Evolutionary conservation across 108 stramenopile genomes (phyloP), one percentile per base, ranked within the genome.

Genomic region (Seminavis robusta): DNA sequence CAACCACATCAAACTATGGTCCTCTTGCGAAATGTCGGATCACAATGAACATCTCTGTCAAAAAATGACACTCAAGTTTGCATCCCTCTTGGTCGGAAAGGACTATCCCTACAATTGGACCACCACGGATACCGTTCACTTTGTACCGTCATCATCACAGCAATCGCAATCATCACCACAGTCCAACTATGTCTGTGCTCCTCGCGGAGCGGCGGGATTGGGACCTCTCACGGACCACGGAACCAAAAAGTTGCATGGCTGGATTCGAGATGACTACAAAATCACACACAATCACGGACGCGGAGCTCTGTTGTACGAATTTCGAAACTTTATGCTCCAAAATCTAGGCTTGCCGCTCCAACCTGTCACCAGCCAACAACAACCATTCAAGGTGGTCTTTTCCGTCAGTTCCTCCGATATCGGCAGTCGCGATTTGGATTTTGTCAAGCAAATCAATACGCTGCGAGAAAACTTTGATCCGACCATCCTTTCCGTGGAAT

Each of bases 201-300:
- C 23, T 3, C 41, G 63, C 33, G 71, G 71, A 1, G 43, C 73
- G 1, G 74, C 71, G 6, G 80, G 80, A 1, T 60, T 81, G 20
- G 80, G 75, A 6, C 29, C 71, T 0, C 43, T 81, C 37, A 76
- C 75, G 7, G 80, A 81, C 47, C 80, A 81, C 50, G 80, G 80
- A 25, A 43, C 63, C 4, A 56, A 33, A 11, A 80, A 80, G 44
- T 37, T 63, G 1, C 83, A 84, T 62, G 83, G 83, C 33, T 77
- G 79, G 76, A 62, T 71, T 7, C 45, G 61, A 19, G 34, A 53
- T 15, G 81, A 83, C 45, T 83, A 73, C 47, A 30, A 65, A 50
- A 33, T 51, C 17, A 73, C 75, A 3, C 70, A 74, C 41, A 83
- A 79, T 49, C 36, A 59, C 27, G 82, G 82, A 51, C 60, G 77